These are phyloP conservation scores for Speleostelium caveatum DNA, from an alignment of 78 protist genomes.

Conservation along the genomic window DNA sequence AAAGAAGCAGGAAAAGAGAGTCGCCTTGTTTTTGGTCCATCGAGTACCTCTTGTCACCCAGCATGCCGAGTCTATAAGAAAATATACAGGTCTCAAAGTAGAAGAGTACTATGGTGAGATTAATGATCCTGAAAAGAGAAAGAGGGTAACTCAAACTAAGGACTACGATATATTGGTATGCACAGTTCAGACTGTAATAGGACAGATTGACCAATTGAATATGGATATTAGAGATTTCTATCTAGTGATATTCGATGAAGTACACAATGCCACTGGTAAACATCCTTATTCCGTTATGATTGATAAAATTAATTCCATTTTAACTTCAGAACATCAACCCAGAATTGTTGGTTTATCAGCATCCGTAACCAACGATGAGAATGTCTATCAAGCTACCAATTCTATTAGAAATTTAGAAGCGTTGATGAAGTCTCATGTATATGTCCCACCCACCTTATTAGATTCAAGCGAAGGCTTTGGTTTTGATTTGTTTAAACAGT, in stretches of 20 bases:
- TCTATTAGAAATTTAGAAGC: not conserved
- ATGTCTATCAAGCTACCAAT: not conserved
- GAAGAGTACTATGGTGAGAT: not conserved
- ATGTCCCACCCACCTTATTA: not conserved
- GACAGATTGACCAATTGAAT: not conserved
- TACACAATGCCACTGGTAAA: slow-evolving; percentile 71
- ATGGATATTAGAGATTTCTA: not conserved
- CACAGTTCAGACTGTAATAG: slow-evolving; percentile 9
- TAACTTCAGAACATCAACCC: not conserved
- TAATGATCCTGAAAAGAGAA: not conserved
- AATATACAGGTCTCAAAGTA: not conserved
- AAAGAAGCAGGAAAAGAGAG: not conserved
- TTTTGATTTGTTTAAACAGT: too few relatives aligned
- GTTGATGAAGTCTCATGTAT: not conserved
- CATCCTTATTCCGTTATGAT: slow-evolving; percentile 36
- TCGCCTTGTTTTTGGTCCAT: slow-evolving; percentile 29
- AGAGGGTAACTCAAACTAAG: not conserved
- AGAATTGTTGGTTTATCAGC: slow-evolving; percentile 18
- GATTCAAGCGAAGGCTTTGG: not conserved
- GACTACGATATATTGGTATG: slow-evolving; percentile 21
- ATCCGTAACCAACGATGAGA: not conserved
- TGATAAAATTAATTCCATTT: not conserved
- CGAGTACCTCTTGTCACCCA: slow-evolving; percentile 43
- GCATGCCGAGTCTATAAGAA: slow-evolving; percentile 32
- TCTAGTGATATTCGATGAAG: slow-evolving; percentile 72